Conservation (phyloP, 2,329 filamentous ascomycete genomes). For the Penicillium vulpinum region DNA sequence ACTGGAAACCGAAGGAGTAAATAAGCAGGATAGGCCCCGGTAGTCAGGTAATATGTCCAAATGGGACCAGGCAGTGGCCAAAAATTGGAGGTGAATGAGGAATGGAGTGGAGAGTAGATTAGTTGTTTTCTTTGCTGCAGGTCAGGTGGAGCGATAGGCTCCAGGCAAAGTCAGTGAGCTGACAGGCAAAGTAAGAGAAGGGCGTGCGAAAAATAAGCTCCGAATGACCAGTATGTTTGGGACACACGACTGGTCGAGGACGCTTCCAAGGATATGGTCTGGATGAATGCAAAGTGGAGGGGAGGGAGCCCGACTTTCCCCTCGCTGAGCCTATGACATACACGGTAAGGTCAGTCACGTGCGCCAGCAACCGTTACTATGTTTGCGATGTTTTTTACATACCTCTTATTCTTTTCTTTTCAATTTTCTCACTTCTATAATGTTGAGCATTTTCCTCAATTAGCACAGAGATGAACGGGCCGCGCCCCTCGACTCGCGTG, state of each 20-base stretch:
- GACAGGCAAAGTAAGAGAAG: neutral
- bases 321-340: conserved; percentile 40
- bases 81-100: conserved; percentile 2
- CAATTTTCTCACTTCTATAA: neutral
- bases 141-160: conserved; percentile 23
- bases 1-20: neutral
- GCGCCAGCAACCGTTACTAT: neutral
- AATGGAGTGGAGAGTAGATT: conserved; percentile 9
- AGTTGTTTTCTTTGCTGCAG: conserved; percentile 13
- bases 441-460: neutral
- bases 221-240: neutral
- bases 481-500: conserved; percentile 64
- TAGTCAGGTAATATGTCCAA: neutral
- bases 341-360: conserved; percentile 40
- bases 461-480: conserved; percentile 47
- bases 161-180: conserved; percentile 7
- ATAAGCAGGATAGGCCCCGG: neutral
- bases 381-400: neutral
- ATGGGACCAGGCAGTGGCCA: conserved; percentile 13
- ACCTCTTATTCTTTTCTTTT: conserved; percentile 3
- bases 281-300: conserved; percentile 24
- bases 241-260: neutral
- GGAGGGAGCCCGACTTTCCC: conserved; percentile 27
- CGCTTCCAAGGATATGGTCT: neutral
- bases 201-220: neutral